Evolutionary conservation across 1,284 basidiomycete species (phyloP), one percentile per base, ranked within the genome.

Genomic region (Trichosporon ovoides): DNA sequence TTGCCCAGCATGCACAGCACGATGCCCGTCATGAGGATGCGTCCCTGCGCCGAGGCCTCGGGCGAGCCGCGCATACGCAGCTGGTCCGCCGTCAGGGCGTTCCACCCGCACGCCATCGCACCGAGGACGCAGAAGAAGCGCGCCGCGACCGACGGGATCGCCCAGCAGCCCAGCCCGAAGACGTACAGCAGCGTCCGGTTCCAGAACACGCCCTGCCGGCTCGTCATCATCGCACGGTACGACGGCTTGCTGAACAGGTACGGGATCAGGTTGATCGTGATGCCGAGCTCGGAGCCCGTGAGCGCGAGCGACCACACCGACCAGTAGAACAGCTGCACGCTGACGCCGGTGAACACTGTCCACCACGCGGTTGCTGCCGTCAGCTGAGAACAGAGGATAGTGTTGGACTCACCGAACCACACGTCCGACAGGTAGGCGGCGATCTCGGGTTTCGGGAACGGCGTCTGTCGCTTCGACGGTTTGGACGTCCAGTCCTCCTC

Each of bases 241-340:
- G 78, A 68, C 0, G 77, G 65, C 36, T 83, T 76, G 1, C 80
- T 78, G 16, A 92, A 81, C 5, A 88, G 66, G 18, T 82, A 67
- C 0, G 89, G 88, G 0, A 89, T 84, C 20, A 92, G 80, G 13
- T 84, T 83, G 5, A 82, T 80, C 5, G 90, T 77, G 5, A 90
- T 76, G 0, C 87, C 83, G 6, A 87, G 78, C 71, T 91, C 89
- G 33, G 86, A 83, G 2, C 89, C 88, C n/a, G 87, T 71, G 1
- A 78, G 65, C 7, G 75, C 72, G 18, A 94, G 84, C 68, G 89
- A 83, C 91, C 90, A 94, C 7, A 94, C 86, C 22, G 88, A 91
- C 79, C 90, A 93, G 77, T 93, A 96, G 79, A 95, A 96, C 7
- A 96, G 82, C 37, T 87, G 87, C 0, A 89, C 86, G 10, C 87